Evolutionary conservation across 2,329 filamentous ascomycete genomes (phyloP).

Genomic region (Fusarium poae): DNA sequence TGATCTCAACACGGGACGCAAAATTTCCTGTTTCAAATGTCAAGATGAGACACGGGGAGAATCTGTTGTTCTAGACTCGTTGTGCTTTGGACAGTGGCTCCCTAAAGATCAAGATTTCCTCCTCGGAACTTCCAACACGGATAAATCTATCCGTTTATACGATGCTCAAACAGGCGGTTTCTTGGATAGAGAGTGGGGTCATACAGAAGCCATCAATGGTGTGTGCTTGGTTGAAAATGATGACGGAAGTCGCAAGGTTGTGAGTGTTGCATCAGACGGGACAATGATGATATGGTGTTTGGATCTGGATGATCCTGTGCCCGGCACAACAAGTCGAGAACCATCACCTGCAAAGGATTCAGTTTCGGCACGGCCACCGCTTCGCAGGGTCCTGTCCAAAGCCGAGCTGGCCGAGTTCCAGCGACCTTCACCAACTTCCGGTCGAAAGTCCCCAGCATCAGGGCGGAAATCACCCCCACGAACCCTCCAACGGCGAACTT

Average conservation of each 20-base stretch:
- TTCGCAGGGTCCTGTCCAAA: conserved; percentile 88
- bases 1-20: conserved; percentile 75
- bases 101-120: conserved; percentile 74
- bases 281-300: conserved; percentile 85
- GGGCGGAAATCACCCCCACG: conserved; percentile 69
- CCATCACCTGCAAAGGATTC: conserved; percentile 66
- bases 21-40: conserved; percentile 82
- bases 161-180: conserved; percentile 81
- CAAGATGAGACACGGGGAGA: conserved; percentile 84
- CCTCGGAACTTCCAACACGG: conserved; percentile 90
- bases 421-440: conserved; percentile 61
- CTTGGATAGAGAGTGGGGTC: conserved; percentile 91
- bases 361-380: conserved; percentile 74
- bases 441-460: conserved; percentile 63
- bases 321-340: conserved; percentile 61
- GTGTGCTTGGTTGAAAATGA: conserved; percentile 76
- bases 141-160: conserved; percentile 95
- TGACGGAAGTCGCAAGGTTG: conserved; percentile 68
- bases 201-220: conserved; percentile 93
- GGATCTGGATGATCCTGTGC: conserved; percentile 62
- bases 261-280: conserved; percentile 83
- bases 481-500: conserved; percentile 66
- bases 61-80: conserved; percentile 83
- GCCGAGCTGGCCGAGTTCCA: conserved; percentile 87
- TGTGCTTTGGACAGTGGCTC: conserved; percentile 72